These are phyloP conservation scores for Sodiomyces alkalinus DNA, from an alignment of 2,329 filamentous ascomycete species.

Conservation along the genomic window DNA sequence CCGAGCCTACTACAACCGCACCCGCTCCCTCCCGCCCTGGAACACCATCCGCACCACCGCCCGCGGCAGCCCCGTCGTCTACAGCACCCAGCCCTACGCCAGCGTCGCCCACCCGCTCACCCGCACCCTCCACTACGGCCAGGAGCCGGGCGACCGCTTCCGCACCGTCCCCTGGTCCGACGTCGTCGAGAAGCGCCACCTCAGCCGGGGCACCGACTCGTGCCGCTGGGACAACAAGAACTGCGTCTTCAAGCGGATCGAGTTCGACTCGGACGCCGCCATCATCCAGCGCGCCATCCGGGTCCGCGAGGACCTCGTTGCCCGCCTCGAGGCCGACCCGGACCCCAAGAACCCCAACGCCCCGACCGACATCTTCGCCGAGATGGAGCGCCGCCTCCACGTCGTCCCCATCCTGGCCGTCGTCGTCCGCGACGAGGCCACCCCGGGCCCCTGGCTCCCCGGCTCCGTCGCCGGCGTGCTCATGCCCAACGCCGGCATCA, in stretches of 20 bases:
- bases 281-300: constrained; percentile 7
- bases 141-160: constrained; percentile 3
- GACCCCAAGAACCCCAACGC: no score
- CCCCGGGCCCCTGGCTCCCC: constrained; percentile 3
- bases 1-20: constrained; percentile 2
- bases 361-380: constrained; percentile 3
- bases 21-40: constrained; percentile 1
- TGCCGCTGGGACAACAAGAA: constrained; percentile 5
- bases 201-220: constrained; percentile 5
- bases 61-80: constrained; percentile 1
- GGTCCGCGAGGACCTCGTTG: constrained; percentile 5
- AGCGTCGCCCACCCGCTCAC: constrained; percentile 3
- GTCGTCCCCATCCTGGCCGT: constrained; percentile 8
- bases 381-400: constrained; percentile 7
- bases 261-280: constrained; percentile 7
- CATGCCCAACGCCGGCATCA: constrained; percentile 2
- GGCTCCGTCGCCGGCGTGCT: constrained; percentile 4
- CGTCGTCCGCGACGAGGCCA: constrained; percentile 3
- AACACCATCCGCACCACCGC: constrained; percentile 3
- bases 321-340: constrained; percentile 1
- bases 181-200: constrained; percentile 4
- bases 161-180: constrained; percentile 4
- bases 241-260: constrained; percentile 11
- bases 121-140: constrained; percentile 4
- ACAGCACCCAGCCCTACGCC: constrained; percentile 1